Percentiles rank a stretch among this genome's conserved stretches.
Evolutionary conservation across 2,329 filamentous ascomycete species (phyloP).

Genomic region (Aspergillus calidoustus): DNA sequence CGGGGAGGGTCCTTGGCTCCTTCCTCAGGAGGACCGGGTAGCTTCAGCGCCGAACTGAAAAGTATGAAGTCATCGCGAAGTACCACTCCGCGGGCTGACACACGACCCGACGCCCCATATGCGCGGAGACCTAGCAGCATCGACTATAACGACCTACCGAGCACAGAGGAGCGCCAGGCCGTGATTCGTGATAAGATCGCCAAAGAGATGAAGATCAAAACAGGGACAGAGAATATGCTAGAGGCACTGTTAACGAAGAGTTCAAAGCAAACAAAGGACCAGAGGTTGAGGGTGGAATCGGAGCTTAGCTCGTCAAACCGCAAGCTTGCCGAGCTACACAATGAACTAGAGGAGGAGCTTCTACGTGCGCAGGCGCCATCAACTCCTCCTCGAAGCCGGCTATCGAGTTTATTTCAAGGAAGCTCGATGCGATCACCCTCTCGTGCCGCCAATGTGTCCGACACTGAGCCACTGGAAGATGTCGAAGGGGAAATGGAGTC

Average conservation of each 20-base stretch:
- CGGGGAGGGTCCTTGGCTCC: conserved; percentile 71
- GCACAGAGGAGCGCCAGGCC: conserved; percentile 74
- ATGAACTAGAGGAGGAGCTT: conserved; percentile 64
- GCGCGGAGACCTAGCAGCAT: conserved; percentile 51
- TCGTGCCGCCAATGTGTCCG: conserved; percentile 41
- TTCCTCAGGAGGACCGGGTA: conserved; percentile 72
- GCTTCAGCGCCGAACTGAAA: conserved; percentile 86
- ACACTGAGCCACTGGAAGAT: conserved; percentile 55
- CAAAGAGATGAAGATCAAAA: conserved; percentile 97
- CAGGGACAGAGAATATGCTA: conserved; percentile 95
- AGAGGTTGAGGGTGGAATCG: conserved; percentile 77
- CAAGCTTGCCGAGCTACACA: conserved; percentile 64
- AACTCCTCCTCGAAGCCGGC: conserved; percentile 53
- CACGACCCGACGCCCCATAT: conserved; percentile 46
- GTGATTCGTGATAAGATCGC: conserved; percentile 82
- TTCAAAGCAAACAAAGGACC: conserved; percentile 90
- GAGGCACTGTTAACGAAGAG: conserved; percentile 95
- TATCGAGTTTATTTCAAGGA: conserved; percentile 62
- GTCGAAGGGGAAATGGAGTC: conserved; percentile 74
- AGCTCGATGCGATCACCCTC: conserved; percentile 60
- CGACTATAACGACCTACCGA: conserved; percentile 65
- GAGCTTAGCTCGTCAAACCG: conserved; percentile 88
- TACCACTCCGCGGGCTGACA: conserved; percentile 62
- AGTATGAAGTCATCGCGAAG: conserved; percentile 68
- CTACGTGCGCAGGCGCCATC: conserved; percentile 61